Percentiles rank a stretch among this genome's conserved stretches.
These are phyloP conservation scores for Microsporum audouinii DNA, from an alignment of 2,329 filamentous ascomycete species.

Conservation along the genomic window DNA sequence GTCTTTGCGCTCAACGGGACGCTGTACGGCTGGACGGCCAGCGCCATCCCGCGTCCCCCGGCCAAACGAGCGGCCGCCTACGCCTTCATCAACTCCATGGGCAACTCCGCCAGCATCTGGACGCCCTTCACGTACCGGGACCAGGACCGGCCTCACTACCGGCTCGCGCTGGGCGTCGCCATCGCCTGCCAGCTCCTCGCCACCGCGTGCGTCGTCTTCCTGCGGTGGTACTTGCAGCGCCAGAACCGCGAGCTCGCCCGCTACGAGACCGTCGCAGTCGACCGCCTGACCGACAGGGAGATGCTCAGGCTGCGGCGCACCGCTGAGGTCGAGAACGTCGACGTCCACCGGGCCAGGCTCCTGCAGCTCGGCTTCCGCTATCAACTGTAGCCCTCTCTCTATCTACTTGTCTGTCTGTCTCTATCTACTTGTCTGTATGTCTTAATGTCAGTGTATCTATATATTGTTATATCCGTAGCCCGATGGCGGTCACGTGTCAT, in stretches of 20 bases:
- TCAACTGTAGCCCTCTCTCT: slow-evolving; percentile 3
- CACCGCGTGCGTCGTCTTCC: slow-evolving; percentile 24
- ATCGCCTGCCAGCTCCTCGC: slow-evolving; percentile 33
- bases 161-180: slow-evolving; percentile 32
- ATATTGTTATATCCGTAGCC: neutral
- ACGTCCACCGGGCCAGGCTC: slow-evolving; percentile 38
- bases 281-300: slow-evolving; percentile 37
- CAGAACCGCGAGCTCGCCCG: slow-evolving; percentile 43
- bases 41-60: slow-evolving; percentile 41
- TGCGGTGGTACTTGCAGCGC: slow-evolving; percentile 30
- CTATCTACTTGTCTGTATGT: neutral
- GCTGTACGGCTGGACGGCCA: slow-evolving; percentile 40
- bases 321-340: slow-evolving; percentile 42
- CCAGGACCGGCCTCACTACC: slow-evolving; percentile 30
- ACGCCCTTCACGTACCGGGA: slow-evolving; percentile 39
- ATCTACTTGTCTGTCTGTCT: neutral
- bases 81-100: slow-evolving; percentile 46
- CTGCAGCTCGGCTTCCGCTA: slow-evolving; percentile 47
- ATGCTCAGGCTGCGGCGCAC: slow-evolving; percentile 39
- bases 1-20: slow-evolving; percentile 46
- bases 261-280: slow-evolving; percentile 38
- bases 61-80: slow-evolving; percentile 46
- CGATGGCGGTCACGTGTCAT: neutral
- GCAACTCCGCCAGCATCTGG: slow-evolving; percentile 44
- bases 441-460: neutral